A percentile compares a stretch with the other conserved stretches of the same genome.
Evolutionary conservation across 225 moss, liverwort and hornwort genomes (phyloP).

Genomic region (Bryum argenteum): DNA sequence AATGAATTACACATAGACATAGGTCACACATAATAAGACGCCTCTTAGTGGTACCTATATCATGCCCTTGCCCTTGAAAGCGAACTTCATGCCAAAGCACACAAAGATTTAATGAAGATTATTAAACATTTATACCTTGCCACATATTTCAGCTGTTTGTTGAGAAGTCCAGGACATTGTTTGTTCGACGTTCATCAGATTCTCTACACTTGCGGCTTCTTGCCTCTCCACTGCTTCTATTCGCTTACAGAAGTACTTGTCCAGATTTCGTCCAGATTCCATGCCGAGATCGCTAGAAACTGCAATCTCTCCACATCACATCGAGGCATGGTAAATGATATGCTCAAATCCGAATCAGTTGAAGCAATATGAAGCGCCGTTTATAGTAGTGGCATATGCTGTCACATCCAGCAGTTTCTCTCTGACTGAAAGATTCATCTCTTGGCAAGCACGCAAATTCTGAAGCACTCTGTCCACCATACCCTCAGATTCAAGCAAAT

Average conservation of each 20-base stretch:
- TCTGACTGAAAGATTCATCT: slow-evolving; percentile 39
- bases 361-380: slow-evolving; percentile 14
- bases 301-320: slow-evolving; percentile 48
- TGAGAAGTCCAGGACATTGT: slow-evolving; percentile 56
- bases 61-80: too few species aligned
- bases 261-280: slow-evolving; percentile 62
- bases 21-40: too few species aligned
- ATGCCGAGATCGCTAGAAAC: slow-evolving; percentile 54
- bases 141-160: slow-evolving; percentile 57
- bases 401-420: slow-evolving; percentile 71
- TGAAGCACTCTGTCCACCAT: slow-evolving; percentile 88
- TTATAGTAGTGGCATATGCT: slow-evolving; percentile 73
- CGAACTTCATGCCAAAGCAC: slow-evolving; percentile 16
- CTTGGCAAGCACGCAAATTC: slow-evolving; percentile 67
- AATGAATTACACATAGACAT: too few species aligned
- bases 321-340: background rate
- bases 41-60: too few species aligned
- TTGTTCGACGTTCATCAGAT: slow-evolving; percentile 47
- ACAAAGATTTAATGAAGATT: background rate
- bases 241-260: slow-evolving; percentile 64
- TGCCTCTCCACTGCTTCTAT: slow-evolving; percentile 61
- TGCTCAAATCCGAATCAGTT: background rate
- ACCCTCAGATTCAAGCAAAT: slow-evolving; percentile 83
- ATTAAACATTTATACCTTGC: slow-evolving; percentile 37
- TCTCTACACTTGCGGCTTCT: slow-evolving; percentile 62